Conservation (phyloP, 2,329 filamentous ascomycete genomes). For the Trichoderma pleuroti region DNA sequence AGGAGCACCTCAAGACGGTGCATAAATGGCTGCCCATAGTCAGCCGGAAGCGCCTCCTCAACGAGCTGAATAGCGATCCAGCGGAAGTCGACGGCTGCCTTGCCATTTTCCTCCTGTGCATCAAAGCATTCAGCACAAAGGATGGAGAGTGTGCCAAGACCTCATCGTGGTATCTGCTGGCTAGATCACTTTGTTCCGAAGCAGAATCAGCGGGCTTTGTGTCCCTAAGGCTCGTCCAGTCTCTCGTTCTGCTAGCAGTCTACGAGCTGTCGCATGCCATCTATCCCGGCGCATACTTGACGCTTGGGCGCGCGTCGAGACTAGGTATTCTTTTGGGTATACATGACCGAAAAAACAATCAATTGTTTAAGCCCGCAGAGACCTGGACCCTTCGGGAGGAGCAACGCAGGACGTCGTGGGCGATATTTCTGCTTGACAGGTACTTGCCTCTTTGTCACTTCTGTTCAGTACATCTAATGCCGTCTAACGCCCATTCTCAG, state of each 20-base stretch:
- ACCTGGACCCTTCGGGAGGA: slow-evolving; percentile 13
- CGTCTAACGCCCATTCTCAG: background rate
- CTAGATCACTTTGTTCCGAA: background rate
- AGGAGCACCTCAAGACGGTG: slow-evolving; percentile 4
- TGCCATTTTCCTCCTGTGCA: background rate
- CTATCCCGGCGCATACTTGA: background rate
- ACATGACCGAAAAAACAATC: slow-evolving; percentile 5
- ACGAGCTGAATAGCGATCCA: background rate
- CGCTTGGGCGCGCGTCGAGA: slow-evolving; percentile 7
- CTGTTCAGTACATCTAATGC: background rate
- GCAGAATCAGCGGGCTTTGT: slow-evolving; percentile 2
- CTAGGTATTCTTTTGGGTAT: background rate
- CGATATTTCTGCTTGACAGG: slow-evolving; percentile 6
- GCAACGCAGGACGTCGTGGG: slow-evolving; percentile 12
- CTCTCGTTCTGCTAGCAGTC: background rate
- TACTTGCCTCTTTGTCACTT: background rate
- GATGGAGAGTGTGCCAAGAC: background rate
- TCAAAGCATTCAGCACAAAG: background rate
- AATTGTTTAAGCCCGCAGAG: background rate
- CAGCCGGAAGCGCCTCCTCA: slow-evolving; percentile 7
- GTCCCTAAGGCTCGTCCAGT: background rate
- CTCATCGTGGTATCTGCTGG: background rate
- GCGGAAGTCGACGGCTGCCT: background rate
- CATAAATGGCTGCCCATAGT: slow-evolving; percentile 11
- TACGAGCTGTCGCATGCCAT: slow-evolving; percentile 9